Evolutionary conservation across 495 filamentous ascomycete genomes (phyloP).

Genomic region (Entonaema liquescens): DNA sequence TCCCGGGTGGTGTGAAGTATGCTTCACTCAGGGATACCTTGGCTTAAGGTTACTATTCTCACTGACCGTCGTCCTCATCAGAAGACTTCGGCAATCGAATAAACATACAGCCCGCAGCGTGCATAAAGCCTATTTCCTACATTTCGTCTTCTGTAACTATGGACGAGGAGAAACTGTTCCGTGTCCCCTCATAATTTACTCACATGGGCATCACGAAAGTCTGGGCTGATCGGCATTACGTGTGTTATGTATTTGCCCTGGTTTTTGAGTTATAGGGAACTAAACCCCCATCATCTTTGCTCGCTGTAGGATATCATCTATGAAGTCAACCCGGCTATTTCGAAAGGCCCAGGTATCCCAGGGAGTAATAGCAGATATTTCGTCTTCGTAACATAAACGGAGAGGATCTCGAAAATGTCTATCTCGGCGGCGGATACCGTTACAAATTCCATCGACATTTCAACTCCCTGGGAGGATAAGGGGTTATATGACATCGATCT

Average conservation of each 20-base stretch:
- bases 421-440: constrained; percentile 13
- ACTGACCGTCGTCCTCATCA: neutral
- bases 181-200: neutral
- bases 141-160: neutral
- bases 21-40: neutral
- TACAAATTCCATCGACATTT: constrained; percentile 18
- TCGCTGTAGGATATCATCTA: neutral
- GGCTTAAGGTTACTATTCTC: neutral
- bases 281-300: neutral
- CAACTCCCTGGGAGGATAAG: constrained; percentile 25
- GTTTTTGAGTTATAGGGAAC: neutral
- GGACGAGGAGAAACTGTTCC: neutral
- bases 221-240: neutral
- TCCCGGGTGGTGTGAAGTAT: neutral
- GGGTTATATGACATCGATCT: constrained; percentile 25
- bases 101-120: constrained; percentile 14
- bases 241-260: neutral
- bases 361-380: neutral
- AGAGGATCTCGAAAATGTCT: constrained; percentile 8
- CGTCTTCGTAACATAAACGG: neutral
- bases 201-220: neutral
- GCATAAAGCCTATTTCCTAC: constrained; percentile 32
- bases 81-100: constrained; percentile 10
- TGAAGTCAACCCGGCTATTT: neutral
- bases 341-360: neutral